Conservation (phyloP, 495 filamentous ascomycete genomes). For the Penicillium psychrofluorescens region DNA sequence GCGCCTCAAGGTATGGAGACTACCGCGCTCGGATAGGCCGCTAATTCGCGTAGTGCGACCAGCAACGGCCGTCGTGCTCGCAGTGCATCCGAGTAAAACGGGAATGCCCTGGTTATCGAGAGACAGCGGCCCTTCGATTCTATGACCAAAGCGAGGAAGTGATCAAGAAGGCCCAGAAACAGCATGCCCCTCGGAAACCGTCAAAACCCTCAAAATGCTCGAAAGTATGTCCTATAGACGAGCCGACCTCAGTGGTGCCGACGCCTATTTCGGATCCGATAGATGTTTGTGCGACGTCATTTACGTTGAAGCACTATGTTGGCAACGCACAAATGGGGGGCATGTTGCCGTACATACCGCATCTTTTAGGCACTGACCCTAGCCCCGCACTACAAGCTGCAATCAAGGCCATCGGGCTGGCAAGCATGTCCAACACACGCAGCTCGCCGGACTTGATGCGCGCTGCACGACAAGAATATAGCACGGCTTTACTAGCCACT, state of each 20-base stretch:
- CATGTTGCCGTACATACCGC: too few relatives aligned
- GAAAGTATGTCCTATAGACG: too few relatives aligned
- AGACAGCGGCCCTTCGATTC: conserved; percentile 7
- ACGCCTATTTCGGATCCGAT: too few relatives aligned
- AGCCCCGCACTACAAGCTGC: background rate
- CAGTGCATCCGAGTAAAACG: conserved; percentile 17
- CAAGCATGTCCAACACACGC: conserved; percentile 10
- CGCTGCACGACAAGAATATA: conserved; percentile 8
- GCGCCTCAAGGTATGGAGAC: too few relatives aligned
- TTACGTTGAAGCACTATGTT: too few relatives aligned
- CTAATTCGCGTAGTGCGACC: conserved; percentile 11
- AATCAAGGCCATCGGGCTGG: conserved; percentile 8
- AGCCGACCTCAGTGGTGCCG: too few relatives aligned
- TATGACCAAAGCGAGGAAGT: conserved; percentile 11
- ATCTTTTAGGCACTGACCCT: too few relatives aligned
- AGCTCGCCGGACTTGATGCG: conserved; percentile 9
- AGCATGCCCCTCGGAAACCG: too few relatives aligned
- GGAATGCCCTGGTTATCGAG: conserved; percentile 23
- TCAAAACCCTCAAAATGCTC: too few relatives aligned
- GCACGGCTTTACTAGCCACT: conserved; percentile 8
- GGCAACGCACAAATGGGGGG: too few relatives aligned
- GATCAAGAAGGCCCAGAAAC: conserved; percentile 1
- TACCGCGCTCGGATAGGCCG: too few relatives aligned
- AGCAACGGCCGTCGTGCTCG: conserved; percentile 18
- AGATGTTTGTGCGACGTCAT: too few relatives aligned